Evolutionary conservation across 2,329 filamentous ascomycete genomes (phyloP), one percentile per base, ranked within the genome.

Genomic region (Penicillium paneum): DNA sequence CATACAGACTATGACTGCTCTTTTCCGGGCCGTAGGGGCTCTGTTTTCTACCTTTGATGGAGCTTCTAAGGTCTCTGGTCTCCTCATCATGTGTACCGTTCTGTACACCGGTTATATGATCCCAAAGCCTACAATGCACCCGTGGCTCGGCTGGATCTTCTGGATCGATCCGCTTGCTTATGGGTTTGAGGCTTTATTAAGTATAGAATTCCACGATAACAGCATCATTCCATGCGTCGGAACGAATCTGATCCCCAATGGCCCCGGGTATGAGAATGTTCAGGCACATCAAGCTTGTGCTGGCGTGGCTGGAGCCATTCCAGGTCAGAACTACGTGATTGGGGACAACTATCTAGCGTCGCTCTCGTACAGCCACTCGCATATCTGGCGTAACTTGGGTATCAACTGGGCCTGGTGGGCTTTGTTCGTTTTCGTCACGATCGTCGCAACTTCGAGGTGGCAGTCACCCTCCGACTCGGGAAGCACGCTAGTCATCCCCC

Each of bases 401-500:
- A 84, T 85, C 48, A 63, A 86, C 39, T 85, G 83, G 78, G 83
- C 79, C 0, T 88, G 79, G 78, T 87, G 84, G 83, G 77, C 69
- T 8, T 67, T 87, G 0, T 87, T 81, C 54, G 81, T 83, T 15
- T 77, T 54, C 3, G 64, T 86, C 5, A 88, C 85, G 0, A 79
- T 89, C 43, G 66, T 80, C 49, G 76, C 77, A 26, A 89, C 86
- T 0, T 72, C 73, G 0, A 72, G 74, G 15, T 88, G 86, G 86
- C 77, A 79, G 26, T 70, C 79, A 2, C 67, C 78, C 0, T 78
- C 78, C 0, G 81, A 82, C 43, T 75, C 76, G 17, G 82, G 82
- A 0, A 78, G 78, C 2, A 78, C 77, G 31, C 74, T 88, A 3
- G 68, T 89, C 1, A 81, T 89, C 35, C 86, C 86, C 0, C 79